phyloP scores from a whole-genome alignment of 2,329 filamentous ascomycete species.

The Penicillium sp. region DNA sequence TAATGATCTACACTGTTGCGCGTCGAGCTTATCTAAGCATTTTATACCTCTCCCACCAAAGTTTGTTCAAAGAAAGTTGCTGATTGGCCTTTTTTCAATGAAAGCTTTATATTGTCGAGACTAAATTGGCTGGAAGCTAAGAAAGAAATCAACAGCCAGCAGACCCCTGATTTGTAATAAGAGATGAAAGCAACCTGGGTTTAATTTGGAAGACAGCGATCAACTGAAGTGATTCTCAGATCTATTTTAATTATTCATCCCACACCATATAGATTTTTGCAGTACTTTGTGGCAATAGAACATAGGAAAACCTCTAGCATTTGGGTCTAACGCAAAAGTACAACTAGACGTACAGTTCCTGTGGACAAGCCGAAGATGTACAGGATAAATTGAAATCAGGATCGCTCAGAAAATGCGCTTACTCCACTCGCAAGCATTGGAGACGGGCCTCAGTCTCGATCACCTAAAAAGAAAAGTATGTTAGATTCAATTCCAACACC shows the following conservation, averaged over 20 bases:
- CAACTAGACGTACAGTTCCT: constrained; percentile 43
- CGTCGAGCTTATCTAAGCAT: constrained; percentile 1
- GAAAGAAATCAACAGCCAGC: too few relatives aligned
- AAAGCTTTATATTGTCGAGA: neutral
- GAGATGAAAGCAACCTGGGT: too few relatives aligned
- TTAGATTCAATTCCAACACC: constrained; percentile 12
- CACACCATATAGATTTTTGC: neutral
- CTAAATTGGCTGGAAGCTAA: too few relatives aligned
- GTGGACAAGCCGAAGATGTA: constrained; percentile 33
- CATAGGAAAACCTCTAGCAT: constrained; percentile 37
- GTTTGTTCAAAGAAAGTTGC: neutral
- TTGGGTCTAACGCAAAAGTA: constrained; percentile 38
- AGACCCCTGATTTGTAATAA: too few relatives aligned
- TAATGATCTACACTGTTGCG: constrained; percentile 4
- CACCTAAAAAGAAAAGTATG: constrained; percentile 54
- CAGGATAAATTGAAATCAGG: constrained; percentile 29
- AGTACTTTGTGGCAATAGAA: neutral
- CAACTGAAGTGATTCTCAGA: too few relatives aligned
- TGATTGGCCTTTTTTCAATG: neutral
- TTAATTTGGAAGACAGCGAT: too few relatives aligned
- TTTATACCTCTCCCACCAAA: neutral
- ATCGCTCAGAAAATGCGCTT: constrained; percentile 31
- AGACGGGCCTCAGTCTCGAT: constrained; percentile 88
- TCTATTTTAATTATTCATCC: too few relatives aligned
- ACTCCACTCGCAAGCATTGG: constrained; percentile 83